These are phyloP conservation scores for Neoboletus brunneissimus DNA, from an alignment of 768 basidiomycete species.

Conservation along the genomic window DNA sequence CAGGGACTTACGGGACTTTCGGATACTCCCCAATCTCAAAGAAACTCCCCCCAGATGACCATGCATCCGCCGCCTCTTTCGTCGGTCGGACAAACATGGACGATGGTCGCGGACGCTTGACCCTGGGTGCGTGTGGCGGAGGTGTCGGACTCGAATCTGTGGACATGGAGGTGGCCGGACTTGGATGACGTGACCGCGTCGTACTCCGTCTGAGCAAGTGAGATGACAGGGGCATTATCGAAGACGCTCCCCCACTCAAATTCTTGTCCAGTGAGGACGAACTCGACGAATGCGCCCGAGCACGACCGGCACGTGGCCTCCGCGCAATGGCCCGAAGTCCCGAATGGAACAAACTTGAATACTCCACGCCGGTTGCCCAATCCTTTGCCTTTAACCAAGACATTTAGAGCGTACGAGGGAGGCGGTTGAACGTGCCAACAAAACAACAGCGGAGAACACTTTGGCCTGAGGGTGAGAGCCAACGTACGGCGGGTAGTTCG, in stretches of 20 bases:
- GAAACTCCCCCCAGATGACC: conserved; percentile 1
- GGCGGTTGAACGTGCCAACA: neutral
- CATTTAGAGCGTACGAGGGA: conserved; percentile 12
- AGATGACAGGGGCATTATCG: conserved; percentile 5
- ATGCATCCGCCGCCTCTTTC: conserved; percentile 7
- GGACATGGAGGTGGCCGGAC: neutral
- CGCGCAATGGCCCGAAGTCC: conserved; percentile 33
- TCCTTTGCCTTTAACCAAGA: conserved; percentile 33
- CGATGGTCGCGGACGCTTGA: conserved; percentile 7
- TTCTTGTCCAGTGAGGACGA: conserved; percentile 1
- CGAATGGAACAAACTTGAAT: conserved; percentile 36
- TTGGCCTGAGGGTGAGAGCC: neutral
- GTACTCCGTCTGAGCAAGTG: conserved; percentile 4
- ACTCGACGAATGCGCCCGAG: conserved; percentile 9
- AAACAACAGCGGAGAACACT: neutral
- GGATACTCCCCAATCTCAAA: conserved; percentile 1
- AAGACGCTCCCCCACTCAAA: neutral
- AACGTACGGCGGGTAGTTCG: neutral
- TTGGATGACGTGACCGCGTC: conserved; percentile 1
- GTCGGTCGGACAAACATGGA: conserved; percentile 16
- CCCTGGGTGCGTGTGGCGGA: neutral
- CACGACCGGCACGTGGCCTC: conserved; percentile 2
- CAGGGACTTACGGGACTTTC: conserved; percentile 16
- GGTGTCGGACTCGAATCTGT: conserved; percentile 4
- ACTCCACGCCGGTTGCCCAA: conserved; percentile 30